Evolutionary conservation across 352 stramenopile genomes (phyloP), one percentile per base, ranked within the genome.

Genomic region (Globisporangium alternatum): DNA sequence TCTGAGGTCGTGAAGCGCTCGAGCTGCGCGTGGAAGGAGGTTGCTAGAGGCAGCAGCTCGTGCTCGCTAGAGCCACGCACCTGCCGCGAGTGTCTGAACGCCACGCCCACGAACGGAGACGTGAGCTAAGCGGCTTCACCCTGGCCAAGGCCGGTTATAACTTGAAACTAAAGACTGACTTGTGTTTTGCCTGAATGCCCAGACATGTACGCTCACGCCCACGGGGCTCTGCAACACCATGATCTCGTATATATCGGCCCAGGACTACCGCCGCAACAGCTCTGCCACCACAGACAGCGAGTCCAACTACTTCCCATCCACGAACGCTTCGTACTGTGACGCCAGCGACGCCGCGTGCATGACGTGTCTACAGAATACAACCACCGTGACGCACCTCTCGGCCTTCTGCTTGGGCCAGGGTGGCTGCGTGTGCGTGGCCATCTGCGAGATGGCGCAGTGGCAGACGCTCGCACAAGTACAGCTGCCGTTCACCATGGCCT

Each of bases 391-490:
- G 9, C 39, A 39, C 10, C 49, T 70, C 19, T 78, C 71, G 21
- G 56, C 53, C 39, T 67, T 67, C 30, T 82, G 75, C 55, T 39
- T 56, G 19, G 71, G 75, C 37, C 8, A 15, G 5, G 44, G 48
- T 1, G 67, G 55, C 21, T 89, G 80, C 45, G 65, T 89, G 9
- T 80, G 68, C 35, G 41, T 82, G 5, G 51, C 69, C 6, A 65
- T 65, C 47, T 89, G 80, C 33, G 75, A 78, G 43, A 52, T 44
- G 15, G 51, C 61, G 12, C 47, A 62, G 10, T 89, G 78, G 78
- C 54, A 62, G 54, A 44, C 30, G 13, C 37, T 56, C 9, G 57
- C 69, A 21, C 61, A 67, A 15, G 21, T 31, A 5, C 49, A 62
- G 41, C 58, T 83, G 43, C 21, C 70, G 19, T 39, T 47, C n/a